These are phyloP conservation scores for Cucurbitaria berberidis DNA, from an alignment of 2,329 filamentous ascomycete genomes.

Conservation along the genomic window DNA sequence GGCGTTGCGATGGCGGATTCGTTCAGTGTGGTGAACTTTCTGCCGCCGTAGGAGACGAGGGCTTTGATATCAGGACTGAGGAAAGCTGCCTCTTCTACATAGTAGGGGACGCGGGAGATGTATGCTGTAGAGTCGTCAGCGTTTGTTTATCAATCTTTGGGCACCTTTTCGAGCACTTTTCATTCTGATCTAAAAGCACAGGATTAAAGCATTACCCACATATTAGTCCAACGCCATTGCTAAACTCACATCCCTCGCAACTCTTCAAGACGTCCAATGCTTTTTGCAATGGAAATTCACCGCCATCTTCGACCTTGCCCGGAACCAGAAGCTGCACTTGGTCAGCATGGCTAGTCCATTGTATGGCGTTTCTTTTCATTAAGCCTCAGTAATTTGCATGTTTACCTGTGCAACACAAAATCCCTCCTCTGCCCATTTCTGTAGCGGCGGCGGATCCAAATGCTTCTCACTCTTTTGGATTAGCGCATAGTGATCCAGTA, in stretches of 20 bases:
- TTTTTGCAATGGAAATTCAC: constrained; percentile 39
- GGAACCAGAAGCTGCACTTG: constrained; percentile 60
- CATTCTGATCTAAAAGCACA: neutral
- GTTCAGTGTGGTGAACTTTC: constrained; percentile 34
- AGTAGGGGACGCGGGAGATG: constrained; percentile 38
- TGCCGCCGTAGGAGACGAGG: constrained; percentile 41
- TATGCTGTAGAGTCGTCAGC: constrained; percentile 34
- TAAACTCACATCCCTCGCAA: constrained; percentile 32
- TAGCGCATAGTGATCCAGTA: constrained; percentile 47
- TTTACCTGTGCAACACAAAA: constrained; percentile 63
- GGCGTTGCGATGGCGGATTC: constrained; percentile 20
- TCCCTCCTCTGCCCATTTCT: constrained; percentile 76
- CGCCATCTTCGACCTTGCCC: constrained; percentile 40
- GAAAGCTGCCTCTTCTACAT: constrained; percentile 37
- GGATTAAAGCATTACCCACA: constrained; percentile 15
- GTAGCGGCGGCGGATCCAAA: constrained; percentile 60
- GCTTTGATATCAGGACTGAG: constrained; percentile 37
- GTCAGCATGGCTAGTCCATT: neutral
- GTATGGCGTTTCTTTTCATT: neutral
- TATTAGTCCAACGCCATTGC: constrained; percentile 38
- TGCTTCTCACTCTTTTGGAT: constrained; percentile 44
- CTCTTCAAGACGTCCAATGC: constrained; percentile 31
- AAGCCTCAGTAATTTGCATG: neutral
- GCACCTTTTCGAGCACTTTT: neutral
- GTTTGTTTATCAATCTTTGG: neutral